Conservation (phyloP, 768 basidiomycete species). For the Naganishia randhawae region DNA sequence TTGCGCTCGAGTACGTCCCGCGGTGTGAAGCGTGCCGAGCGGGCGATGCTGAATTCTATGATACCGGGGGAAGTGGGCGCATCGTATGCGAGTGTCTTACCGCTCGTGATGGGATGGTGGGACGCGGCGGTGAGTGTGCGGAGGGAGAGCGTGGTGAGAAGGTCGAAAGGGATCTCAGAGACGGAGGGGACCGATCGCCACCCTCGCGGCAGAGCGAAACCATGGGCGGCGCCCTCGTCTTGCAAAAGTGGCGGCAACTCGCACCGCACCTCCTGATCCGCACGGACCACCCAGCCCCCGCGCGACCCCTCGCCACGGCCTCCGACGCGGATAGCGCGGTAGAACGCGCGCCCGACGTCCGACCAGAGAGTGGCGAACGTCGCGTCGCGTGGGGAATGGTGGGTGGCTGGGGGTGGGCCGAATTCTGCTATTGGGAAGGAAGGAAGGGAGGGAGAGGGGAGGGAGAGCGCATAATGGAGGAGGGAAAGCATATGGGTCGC, state of each 20-base stretch:
- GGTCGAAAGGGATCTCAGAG: background rate
- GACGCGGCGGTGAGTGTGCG: background rate
- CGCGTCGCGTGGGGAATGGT: slow-evolving; percentile 1
- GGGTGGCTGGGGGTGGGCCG: background rate
- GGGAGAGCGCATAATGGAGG: slow-evolving; percentile 15
- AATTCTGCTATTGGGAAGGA: slow-evolving; percentile 10
- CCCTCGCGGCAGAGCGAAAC: slow-evolving; percentile 2
- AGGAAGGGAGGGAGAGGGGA: background rate
- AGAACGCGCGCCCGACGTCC: slow-evolving; percentile 17
- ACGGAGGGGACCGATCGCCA: slow-evolving; percentile 1
- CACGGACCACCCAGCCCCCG: slow-evolving; percentile 18
- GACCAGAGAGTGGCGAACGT: slow-evolving; percentile 20
- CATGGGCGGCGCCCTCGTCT: background rate
- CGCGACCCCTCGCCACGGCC: background rate
- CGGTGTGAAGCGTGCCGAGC: background rate
- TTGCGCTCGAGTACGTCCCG: background rate
- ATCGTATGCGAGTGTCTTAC: background rate
- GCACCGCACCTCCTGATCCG: slow-evolving; percentile 15
- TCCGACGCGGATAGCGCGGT: slow-evolving; percentile 6
- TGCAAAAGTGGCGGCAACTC: background rate
- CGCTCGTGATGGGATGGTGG: background rate
- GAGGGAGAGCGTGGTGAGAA: background rate
- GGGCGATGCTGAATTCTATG: slow-evolving; percentile 7
- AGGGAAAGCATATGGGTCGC: slow-evolving; percentile 14
- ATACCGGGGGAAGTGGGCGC: slow-evolving; percentile 14